These are phyloP conservation scores for Ceratopteris richardii DNA, from an alignment of 75 land plant species.

Conservation along the genomic window DNA sequence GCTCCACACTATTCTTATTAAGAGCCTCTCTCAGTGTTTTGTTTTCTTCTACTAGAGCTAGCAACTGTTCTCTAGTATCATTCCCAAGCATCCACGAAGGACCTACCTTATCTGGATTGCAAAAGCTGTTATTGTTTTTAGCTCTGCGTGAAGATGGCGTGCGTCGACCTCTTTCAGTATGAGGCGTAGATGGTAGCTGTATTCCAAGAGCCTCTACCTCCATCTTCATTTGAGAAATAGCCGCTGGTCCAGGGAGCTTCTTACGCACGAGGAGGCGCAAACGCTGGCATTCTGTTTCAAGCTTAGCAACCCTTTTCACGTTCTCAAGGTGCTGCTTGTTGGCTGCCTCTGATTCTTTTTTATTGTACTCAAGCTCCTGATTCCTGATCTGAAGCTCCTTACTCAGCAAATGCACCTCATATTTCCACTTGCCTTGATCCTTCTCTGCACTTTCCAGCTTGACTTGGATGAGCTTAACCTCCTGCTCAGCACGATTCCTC, in stretches of 20 bases:
- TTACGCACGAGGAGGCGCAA: slow-evolving; percentile 52
- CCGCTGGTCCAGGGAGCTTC: slow-evolving; percentile 36
- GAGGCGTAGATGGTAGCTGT: slow-evolving; percentile 14
- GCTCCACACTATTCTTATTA: slow-evolving; percentile 38
- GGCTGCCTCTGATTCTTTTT: slow-evolving; percentile 40
- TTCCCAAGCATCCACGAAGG: not conserved
- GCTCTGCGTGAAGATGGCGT: not conserved
- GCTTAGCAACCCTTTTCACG: slow-evolving; percentile 54
- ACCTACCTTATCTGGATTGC: slow-evolving; percentile 9
- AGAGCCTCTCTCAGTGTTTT: slow-evolving; percentile 44
- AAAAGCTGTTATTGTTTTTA: not conserved
- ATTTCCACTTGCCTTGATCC: slow-evolving; percentile 46
- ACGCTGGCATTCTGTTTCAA: slow-evolving; percentile 73
- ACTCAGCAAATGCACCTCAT: slow-evolving; percentile 56
- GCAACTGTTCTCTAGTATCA: slow-evolving; percentile 30
- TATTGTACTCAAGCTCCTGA: slow-evolving; percentile 51
- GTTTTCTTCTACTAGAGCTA: slow-evolving; percentile 54
- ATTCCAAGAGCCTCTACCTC: slow-evolving; percentile 62
- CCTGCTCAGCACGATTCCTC: slow-evolving; percentile 46
- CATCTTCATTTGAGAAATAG: slow-evolving; percentile 25
- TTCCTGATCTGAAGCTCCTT: slow-evolving; percentile 72
- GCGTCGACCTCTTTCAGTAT: slow-evolving; percentile 14
- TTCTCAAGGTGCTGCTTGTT: slow-evolving; percentile 61
- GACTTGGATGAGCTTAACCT: slow-evolving; percentile 30
- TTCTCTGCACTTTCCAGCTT: slow-evolving; percentile 53